Evolutionary conservation across 2,329 filamentous ascomycete genomes (phyloP).

Genomic region (Ceratocystis cubensis): DNA sequence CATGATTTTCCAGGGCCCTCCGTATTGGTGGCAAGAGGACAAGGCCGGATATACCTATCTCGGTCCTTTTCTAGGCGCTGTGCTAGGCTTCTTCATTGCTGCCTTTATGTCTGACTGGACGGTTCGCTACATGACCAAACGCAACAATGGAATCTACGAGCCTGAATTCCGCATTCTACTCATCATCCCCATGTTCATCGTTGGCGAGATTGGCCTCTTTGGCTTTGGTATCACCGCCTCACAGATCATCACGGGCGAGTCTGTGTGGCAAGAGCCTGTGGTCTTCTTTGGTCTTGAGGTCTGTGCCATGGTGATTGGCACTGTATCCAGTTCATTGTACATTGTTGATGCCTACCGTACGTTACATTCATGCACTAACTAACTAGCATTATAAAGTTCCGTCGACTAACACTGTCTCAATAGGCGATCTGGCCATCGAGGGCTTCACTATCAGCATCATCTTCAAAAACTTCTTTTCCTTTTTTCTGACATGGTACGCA

Average conservation of each 20-base stretch:
- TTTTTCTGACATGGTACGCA: slow-evolving; percentile 69
- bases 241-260: slow-evolving; percentile 42
- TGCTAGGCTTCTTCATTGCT: slow-evolving; percentile 64
- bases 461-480: slow-evolving; percentile 92
- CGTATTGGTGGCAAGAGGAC: slow-evolving; percentile 69
- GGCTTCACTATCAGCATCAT: slow-evolving; percentile 81
- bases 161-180: slow-evolving; percentile 81
- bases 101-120: slow-evolving; percentile 62
- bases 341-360: slow-evolving; percentile 83
- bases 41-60: slow-evolving; percentile 79
- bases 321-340: slow-evolving; percentile 74
- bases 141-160: slow-evolving; percentile 74
- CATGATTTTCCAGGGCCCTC: slow-evolving; percentile 68
- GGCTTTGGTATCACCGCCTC: slow-evolving; percentile 67
- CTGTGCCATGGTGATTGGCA: slow-evolving; percentile 81
- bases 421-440: slow-evolving; percentile 70
- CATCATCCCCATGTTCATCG: slow-evolving; percentile 67
- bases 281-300: slow-evolving; percentile 77
- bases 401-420: slow-evolving; percentile 18
- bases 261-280: slow-evolving; percentile 61
- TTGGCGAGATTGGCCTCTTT: slow-evolving; percentile 67
- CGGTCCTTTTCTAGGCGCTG: slow-evolving; percentile 70
- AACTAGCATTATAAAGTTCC: neutral
- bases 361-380: slow-evolving; percentile 27
- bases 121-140: slow-evolving; percentile 55